phyloP scores from a whole-genome alignment of 139 green algal species.

The Auxenochlorella pyrenoidosa region DNA sequence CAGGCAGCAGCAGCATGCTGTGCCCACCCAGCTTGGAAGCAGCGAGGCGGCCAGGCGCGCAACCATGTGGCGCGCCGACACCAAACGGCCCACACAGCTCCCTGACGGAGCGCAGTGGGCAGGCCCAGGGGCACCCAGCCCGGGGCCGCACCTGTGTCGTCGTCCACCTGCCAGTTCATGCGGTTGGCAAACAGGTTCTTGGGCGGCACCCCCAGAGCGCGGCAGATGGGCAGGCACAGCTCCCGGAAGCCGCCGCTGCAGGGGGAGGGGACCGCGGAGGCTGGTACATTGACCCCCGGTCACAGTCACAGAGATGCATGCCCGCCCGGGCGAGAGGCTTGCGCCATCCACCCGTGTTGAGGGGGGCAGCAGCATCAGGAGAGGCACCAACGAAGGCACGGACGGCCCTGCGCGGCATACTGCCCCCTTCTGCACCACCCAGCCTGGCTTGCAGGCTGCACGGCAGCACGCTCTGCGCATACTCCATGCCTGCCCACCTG shows the following conservation, averaged over 20 bases:
- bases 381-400: no score
- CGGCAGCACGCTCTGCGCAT: not conserved
- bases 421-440: no score
- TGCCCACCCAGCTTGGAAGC: not conserved
- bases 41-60: not conserved
- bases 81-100: not conserved
- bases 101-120: not conserved
- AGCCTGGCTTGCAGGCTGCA: not conserved
- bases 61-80: not conserved
- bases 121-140: not conserved
- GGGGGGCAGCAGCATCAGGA: not conserved
- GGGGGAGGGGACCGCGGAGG: no score
- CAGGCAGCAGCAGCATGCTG: no score
- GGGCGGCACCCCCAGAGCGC: constrained; percentile 66
- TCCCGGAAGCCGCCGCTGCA: constrained; percentile 69
- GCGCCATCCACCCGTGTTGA: not conserved
- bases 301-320: not conserved
- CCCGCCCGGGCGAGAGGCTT: no score
- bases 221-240: constrained; percentile 72
- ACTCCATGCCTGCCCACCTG: constrained; percentile 28
- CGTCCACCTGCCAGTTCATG: constrained; percentile 75
- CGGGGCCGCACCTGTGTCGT: constrained; percentile 58
- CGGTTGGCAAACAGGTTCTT: constrained; percentile 80
- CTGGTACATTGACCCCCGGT: not conserved
- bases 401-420: no score